Evolutionary conservation across 129 eudicot genomes (phyloP).

Genomic region (Chrysanthemum lavandulifolium): DNA sequence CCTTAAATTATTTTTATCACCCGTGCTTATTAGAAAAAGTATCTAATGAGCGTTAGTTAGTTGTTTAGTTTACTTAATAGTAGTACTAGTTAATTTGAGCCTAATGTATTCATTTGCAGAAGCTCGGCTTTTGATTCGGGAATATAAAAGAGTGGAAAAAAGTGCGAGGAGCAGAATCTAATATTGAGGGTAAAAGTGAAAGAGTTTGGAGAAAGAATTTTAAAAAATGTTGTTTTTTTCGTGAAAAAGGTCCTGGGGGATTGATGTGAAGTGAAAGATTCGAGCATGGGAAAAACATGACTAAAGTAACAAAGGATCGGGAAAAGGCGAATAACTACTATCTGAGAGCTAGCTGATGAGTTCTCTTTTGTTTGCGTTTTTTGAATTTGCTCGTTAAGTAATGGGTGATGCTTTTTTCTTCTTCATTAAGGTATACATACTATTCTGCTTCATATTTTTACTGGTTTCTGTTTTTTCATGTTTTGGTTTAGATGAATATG

Average conservation of each 20-base stretch:
- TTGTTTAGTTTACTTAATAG: background rate
- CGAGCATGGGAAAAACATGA: slow-evolving; percentile 37
- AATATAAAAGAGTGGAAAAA: background rate
- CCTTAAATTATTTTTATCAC: too few relatives aligned
- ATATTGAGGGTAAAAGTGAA: slow-evolving; percentile 15
- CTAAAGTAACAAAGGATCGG: slow-evolving; percentile 43
- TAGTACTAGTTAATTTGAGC: background rate
- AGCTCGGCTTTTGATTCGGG: background rate
- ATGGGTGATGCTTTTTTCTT: slow-evolving; percentile 57
- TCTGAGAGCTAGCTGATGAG: slow-evolving; percentile 27
- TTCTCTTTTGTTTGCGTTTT: slow-evolving; percentile 28
- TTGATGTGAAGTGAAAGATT: slow-evolving; percentile 22
- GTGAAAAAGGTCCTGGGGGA: slow-evolving; percentile 35
- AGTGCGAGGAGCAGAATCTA: slow-evolving; percentile 20
- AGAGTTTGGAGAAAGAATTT: slow-evolving; percentile 16
- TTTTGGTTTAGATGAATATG: background rate
- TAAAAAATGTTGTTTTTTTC: slow-evolving; percentile 24
- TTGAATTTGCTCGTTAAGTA: slow-evolving; percentile 21
- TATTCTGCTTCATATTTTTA: background rate
- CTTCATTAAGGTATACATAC: slow-evolving; percentile 53
- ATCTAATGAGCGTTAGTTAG: too few relatives aligned
- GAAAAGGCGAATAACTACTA: slow-evolving; percentile 30
- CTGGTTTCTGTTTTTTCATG: too few relatives aligned
- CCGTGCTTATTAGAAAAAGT: too few relatives aligned
- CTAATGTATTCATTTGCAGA: background rate